Base-by-base conservation (phyloP, 306 rosid genomes). In the Coriaria nepalensis region DNA sequence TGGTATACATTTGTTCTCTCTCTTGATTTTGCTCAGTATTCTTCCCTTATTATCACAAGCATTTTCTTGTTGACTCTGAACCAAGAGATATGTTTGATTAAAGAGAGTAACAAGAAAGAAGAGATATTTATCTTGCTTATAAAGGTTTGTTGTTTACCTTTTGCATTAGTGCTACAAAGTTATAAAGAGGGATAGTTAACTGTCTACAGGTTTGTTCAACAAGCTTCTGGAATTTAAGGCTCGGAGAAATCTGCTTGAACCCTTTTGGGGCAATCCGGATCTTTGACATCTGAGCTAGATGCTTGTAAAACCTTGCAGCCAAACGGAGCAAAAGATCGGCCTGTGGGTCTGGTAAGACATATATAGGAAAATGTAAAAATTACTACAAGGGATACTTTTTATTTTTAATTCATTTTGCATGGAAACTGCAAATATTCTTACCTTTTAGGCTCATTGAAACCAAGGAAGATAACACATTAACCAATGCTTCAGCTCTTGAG, bases 181-280 rank as follows among this genome's bases (percentile, higher is more conserved):
- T 45, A 55, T 65, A 70, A 7, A 60, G 11, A 50, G 76, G 76
- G 40, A 37, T 50, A 6, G 76, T 70, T 29, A 70, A 64, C 60
- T 70, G 68, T 34, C 49, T 65, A 57, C 76, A 65, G 37, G 76
- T 70, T 36, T 44, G 52, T n/a, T 70, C 76, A 52, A 60, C 76
- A 56, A 70, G 76, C 54, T 56, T 54, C 63, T 55, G 68, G 50
- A 65, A 70, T 55, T 61, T 50, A 0, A 50, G 61, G 57, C 68
- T 50, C 8, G 72, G 76, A 51, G 56, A 52, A 46, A 51, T 11
- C 68, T 70, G 76, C 58, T 65, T 55, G 48, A 63, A 64, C 55
- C 64, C 68, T 60, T 65, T 70, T 37, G 76, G 53, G 51, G 68
- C 65, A 40, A 70, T 65, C 34, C 68, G 50, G 53, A 70, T 67